Percentiles rank a stretch among this genome's conserved stretches.
These are phyloP conservation scores for Phytophthora hibernalis DNA, from an alignment of 352 stramenopile species.

Conservation along the genomic window DNA sequence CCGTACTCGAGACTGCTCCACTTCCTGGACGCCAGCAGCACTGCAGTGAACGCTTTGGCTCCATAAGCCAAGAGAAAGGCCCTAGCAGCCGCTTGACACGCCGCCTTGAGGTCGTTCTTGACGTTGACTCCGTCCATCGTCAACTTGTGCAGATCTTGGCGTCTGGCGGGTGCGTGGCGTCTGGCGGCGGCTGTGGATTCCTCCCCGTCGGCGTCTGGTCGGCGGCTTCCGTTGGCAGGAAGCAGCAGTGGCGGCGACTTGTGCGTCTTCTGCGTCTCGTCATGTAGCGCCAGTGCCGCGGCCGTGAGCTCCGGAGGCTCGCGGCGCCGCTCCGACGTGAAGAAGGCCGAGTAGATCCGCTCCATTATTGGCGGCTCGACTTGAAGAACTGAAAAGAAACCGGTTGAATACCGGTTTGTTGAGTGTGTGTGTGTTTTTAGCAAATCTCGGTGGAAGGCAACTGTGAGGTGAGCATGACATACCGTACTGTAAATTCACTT, in stretches of 20 bases:
- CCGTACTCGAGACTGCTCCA: slow-evolving; percentile 80
- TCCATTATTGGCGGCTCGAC: slow-evolving; percentile 76
- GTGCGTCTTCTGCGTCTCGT: slow-evolving; percentile 50
- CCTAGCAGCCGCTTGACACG: slow-evolving; percentile 53
- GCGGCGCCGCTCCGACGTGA: slow-evolving; percentile 57
- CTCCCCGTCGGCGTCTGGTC: slow-evolving; percentile 6
- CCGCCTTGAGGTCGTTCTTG: slow-evolving; percentile 55
- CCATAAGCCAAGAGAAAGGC: slow-evolving; percentile 82
- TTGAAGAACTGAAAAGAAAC: not conserved
- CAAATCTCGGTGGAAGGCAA: slow-evolving; percentile 10
- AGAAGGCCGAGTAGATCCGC: slow-evolving; percentile 90
- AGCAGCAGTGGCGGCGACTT: slow-evolving; percentile 6
- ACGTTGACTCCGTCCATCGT: slow-evolving; percentile 37
- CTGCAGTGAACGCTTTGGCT: slow-evolving; percentile 82
- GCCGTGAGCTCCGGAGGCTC: slow-evolving; percentile 60
- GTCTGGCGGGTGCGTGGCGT: slow-evolving; percentile 41
- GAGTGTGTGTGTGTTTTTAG: not conserved
- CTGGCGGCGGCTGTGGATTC: slow-evolving; percentile 33
- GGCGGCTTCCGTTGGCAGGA: slow-evolving; percentile 17
- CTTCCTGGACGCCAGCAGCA: slow-evolving; percentile 80
- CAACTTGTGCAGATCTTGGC: slow-evolving; percentile 45
- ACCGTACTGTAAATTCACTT: not conserved
- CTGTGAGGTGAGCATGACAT: slow-evolving; percentile 3
- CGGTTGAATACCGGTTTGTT: slow-evolving; percentile 5
- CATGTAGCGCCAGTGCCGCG: slow-evolving; percentile 69